Base-by-base conservation (phyloP, 2,329 filamentous ascomycete genomes). In the Alternaria sp. region DNA sequence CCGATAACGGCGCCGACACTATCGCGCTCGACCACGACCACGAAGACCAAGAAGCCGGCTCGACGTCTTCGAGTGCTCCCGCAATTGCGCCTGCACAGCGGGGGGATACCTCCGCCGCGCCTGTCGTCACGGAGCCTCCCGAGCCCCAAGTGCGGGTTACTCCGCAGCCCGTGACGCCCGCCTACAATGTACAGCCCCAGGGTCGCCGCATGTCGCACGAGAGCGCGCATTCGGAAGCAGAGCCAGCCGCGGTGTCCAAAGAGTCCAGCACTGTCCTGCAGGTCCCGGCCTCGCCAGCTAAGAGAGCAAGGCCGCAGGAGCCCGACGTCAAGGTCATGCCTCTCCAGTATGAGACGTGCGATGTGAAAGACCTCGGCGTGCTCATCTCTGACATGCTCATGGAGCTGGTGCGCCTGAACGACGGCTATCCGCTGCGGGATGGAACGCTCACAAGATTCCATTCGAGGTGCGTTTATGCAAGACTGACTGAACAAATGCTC, bases 301-400 rank as follows among this genome's bases (percentile, higher is more conserved):
- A 78, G 61, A 62, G 75, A 41, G 65, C 71, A 56, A 73, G 75
- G 7, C 63, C 71, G 26, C 71, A 73, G 57, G 79, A 81, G 14
- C 80, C 82, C 4, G 79, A 78, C 3, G 71, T 82, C 54, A 89
- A 88, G 72, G 68, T 84, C 58, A 85, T 95, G 74, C 91, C 95
- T 1, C 79, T 86, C 61, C 85, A 86, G 71, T 99, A 99, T 78
- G 93, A 97, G 78, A 82, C 88, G 11, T 96, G 92, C 76, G 84
- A 90, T 39, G 87, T 92, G 8, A 91, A 93, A 72, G 94, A 97
- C 75, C 87, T 99, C 75, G 95, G 97, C 28, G 85, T 94, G 42
- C 82, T 99, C 62, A 95, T 99, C 67, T 89, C 94, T 46, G 92
- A 96, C 74, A 98, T 99, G 95, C 85, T 99, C 48, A 90, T 94